Evolutionary conservation across 768 basidiomycete genomes (phyloP).

Genomic region (Hemileccinum impolitum): DNA sequence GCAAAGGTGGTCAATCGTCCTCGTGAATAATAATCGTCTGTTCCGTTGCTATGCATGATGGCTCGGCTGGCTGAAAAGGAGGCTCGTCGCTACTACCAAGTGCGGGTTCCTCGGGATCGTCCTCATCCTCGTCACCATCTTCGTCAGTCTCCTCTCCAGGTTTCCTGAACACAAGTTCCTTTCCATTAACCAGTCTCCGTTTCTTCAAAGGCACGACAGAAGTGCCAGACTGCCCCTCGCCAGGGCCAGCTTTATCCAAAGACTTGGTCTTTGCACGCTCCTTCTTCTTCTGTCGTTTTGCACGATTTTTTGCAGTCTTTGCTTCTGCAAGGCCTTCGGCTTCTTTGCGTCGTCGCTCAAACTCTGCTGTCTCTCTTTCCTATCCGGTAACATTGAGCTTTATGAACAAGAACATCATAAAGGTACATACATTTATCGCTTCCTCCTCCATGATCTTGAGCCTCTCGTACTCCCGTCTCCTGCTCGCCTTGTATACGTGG

Average conservation of each 20-base stretch:
- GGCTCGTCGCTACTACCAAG: constrained; percentile 2
- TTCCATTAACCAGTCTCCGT: constrained; percentile 74
- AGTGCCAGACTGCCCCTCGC: constrained; percentile 20
- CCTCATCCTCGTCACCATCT: constrained; percentile 40
- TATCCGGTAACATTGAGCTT: constrained; percentile 27
- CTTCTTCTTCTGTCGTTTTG: constrained; percentile 92
- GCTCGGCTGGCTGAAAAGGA: constrained; percentile 4
- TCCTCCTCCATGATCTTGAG: constrained; percentile 87
- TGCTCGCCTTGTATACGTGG: constrained; percentile 95
- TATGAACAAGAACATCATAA: background rate
- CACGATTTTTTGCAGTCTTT: constrained; percentile 94
- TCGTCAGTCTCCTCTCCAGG: constrained; percentile 51
- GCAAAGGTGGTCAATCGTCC: constrained; percentile 41
- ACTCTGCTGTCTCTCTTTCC: constrained; percentile 72
- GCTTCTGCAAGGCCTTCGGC: constrained; percentile 71
- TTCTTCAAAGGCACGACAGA: constrained; percentile 63
- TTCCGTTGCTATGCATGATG: constrained; percentile 28
- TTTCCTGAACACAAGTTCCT: constrained; percentile 57
- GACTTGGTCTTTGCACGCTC: constrained; percentile 53
- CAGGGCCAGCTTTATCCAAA: constrained; percentile 27
- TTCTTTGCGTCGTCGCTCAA: constrained; percentile 69
- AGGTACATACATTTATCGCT: constrained; percentile 58
- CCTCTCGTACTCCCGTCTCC: constrained; percentile 93
- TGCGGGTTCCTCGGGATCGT: constrained; percentile 1
- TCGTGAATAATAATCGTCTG: constrained; percentile 48